Percentiles rank a stretch among this genome's conserved stretches.
Evolutionary conservation across 352 stramenopile species (phyloP).

Genomic region (Phytopythium vexans): DNA sequence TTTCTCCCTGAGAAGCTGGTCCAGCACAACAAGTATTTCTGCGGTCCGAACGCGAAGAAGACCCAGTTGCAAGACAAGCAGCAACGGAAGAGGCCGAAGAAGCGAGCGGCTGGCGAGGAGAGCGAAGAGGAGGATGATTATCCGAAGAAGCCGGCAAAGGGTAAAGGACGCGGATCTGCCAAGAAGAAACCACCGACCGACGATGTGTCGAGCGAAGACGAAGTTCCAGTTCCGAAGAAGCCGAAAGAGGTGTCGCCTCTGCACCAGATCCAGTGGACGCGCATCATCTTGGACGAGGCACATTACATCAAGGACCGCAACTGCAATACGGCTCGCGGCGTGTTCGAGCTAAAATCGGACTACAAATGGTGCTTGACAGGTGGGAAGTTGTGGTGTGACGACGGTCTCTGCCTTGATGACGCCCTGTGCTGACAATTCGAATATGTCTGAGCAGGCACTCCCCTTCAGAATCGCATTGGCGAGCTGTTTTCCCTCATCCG

Average conservation of each 20-base stretch:
- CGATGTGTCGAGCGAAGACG: conserved; percentile 16
- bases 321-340: conserved; percentile 94
- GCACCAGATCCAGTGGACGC: conserved; percentile 95
- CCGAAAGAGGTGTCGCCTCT: conserved; percentile 70
- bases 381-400: conserved; percentile 22
- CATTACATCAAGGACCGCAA: conserved; percentile 94
- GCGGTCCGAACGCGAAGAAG: conserved; percentile 93
- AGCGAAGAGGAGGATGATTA: conserved; percentile 49
- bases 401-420: background rate
- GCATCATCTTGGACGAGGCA: conserved; percentile 96
- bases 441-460: conserved; percentile 53
- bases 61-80: conserved; percentile 91
- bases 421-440: background rate
- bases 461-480: conserved; percentile 94
- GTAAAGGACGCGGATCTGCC: conserved; percentile 21
- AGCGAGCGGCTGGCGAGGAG: conserved; percentile 64
- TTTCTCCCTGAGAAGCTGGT: conserved; percentile 94
- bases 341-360: conserved; percentile 95
- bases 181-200: conserved; percentile 31
- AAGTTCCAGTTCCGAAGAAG: conserved; percentile 27
- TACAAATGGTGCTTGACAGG: conserved; percentile 98
- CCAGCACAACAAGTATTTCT: conserved; percentile 98
- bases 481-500: conserved; percentile 97
- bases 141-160: conserved; percentile 50
- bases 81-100: conserved; percentile 57